Conservation (phyloP, 257 asterid genomes). For the Mentha longifolia region DNA sequence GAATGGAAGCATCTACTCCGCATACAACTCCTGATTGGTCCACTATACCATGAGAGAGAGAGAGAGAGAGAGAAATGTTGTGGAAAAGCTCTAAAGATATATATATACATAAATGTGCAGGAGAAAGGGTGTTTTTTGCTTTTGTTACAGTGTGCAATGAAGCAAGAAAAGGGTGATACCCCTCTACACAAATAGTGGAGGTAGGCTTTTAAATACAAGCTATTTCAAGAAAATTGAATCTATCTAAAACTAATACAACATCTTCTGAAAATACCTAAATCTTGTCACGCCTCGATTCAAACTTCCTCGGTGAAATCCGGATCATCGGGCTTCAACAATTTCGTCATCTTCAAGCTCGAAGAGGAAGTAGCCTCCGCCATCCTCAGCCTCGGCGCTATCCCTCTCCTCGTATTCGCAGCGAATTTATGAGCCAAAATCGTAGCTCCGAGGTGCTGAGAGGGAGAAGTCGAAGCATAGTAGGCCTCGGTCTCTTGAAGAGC, state of each 20-base stretch:
- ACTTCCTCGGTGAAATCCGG: conserved; percentile 78
- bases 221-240: conserved; percentile 19
- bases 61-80: neutral
- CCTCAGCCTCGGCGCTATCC: conserved; percentile 47
- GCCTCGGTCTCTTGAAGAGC: conserved; percentile 48
- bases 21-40: too few relatives aligned
- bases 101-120: conserved; percentile 3
- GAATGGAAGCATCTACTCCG: too few relatives aligned
- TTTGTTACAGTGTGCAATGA: conserved; percentile 6
- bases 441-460: conserved; percentile 59
- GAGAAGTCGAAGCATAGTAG: neutral
- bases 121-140: neutral
- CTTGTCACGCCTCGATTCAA: neutral
- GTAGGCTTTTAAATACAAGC: too few relatives aligned
- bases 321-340: conserved; percentile 80
- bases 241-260: conserved; percentile 32
- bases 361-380: conserved; percentile 50
- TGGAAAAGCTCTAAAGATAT: neutral
- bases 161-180: conserved; percentile 27
- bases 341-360: conserved; percentile 82
- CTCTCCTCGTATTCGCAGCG: conserved; percentile 75
- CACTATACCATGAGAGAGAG: neutral
- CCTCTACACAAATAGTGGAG: conserved; percentile 7
- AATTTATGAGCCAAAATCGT: conserved; percentile 76
- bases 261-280: conserved; percentile 32